Percentiles rank a stretch among this genome's conserved stretches.
phyloP scores from a whole-genome alignment of 257 asterid species.

The Nemophila menziesii region DNA sequence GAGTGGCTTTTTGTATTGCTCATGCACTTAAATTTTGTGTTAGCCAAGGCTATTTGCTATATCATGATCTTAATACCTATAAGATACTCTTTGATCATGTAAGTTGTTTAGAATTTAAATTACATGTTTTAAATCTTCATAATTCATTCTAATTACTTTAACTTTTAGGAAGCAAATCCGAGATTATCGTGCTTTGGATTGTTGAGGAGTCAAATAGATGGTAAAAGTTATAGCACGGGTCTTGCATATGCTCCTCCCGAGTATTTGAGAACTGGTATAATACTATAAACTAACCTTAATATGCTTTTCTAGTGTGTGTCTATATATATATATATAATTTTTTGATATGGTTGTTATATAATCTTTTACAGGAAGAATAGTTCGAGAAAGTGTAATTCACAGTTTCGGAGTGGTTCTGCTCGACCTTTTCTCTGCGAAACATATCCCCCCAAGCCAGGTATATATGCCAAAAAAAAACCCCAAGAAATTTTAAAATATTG shows the following conservation, averaged over 20 bases:
- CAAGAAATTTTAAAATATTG: neutral
- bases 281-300: neutral
- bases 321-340: neutral
- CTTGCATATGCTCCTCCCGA: constrained; percentile 72
- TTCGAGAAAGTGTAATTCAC: constrained; percentile 81
- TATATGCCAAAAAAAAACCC: constrained; percentile 9
- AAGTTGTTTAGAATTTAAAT: constrained; percentile 22
- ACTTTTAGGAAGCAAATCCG: constrained; percentile 43
- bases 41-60: constrained; percentile 75
- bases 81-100: constrained; percentile 84
- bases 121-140: neutral
- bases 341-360: constrained; percentile 7
- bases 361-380: constrained; percentile 58
- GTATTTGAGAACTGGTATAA: constrained; percentile 52
- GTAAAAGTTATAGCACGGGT: constrained; percentile 64
- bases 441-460: constrained; percentile 96
- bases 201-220: constrained; percentile 66
- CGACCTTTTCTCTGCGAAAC: constrained; percentile 93
- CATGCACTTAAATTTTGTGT: constrained; percentile 92
- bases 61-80: constrained; percentile 96
- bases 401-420: constrained; percentile 94
- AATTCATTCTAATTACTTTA: neutral
- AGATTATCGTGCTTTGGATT: constrained; percentile 60
- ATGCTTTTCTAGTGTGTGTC: neutral
- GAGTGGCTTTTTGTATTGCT: constrained; percentile 82